Percentiles rank a stretch among this genome's conserved stretches.
Conservation (phyloP, 768 basidiomycete species). For the Rhizopogon vulgaris region DNA sequence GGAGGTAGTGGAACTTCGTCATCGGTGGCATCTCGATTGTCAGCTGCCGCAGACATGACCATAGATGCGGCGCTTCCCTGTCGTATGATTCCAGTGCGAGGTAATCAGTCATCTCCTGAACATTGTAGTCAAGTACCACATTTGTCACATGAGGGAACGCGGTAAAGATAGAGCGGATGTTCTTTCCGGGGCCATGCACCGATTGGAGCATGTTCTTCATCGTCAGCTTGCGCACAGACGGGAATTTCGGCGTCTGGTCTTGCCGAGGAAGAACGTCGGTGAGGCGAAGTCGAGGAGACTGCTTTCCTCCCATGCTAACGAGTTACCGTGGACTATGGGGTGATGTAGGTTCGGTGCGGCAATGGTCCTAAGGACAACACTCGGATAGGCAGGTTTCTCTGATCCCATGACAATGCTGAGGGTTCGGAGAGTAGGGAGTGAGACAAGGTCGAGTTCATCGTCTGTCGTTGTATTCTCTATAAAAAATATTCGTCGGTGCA, state of each 20-base stretch:
- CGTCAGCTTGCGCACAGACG: neutral
- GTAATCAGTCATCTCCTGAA: neutral
- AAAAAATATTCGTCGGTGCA: neutral
- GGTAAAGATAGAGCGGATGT: neutral
- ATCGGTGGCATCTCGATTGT: neutral
- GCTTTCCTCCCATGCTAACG: neutral
- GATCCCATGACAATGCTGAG: neutral
- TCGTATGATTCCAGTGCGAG: neutral
- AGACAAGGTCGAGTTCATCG: neutral
- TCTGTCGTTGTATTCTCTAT: neutral
- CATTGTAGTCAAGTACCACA: neutral
- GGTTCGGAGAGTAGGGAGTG: neutral
- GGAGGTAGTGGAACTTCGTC: neutral
- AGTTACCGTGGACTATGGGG: neutral
- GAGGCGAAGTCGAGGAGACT: neutral
- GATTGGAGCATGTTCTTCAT: neutral
- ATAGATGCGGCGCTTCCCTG: neutral
- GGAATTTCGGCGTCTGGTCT: neutral
- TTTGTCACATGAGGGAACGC: neutral
- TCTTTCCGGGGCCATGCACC: neutral
- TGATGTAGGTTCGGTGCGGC: neutral
- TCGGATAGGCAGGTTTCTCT: neutral
- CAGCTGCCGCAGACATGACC: neutral
- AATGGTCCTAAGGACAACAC: neutral
- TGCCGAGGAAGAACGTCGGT: neutral